Conservation (phyloP, 129 eudicot genomes). For the Centaurea solstitialis region DNA sequence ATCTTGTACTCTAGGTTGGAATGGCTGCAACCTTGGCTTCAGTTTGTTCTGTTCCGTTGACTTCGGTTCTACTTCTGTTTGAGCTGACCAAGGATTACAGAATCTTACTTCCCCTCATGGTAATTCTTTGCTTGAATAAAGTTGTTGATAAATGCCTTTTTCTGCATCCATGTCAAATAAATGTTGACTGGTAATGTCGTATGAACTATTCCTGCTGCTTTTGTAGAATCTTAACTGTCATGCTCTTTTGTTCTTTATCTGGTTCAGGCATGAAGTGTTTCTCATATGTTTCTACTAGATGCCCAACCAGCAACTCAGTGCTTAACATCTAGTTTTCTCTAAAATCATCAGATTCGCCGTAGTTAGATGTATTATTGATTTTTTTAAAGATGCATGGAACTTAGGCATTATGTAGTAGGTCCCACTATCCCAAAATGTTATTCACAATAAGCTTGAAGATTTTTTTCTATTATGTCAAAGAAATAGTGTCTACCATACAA, state of each 20-base stretch:
- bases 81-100: slow-evolving; percentile 97
- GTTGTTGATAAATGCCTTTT: background rate
- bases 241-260: background rate
- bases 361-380: no score
- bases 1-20: slow-evolving; percentile 67
- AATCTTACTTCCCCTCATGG: slow-evolving; percentile 99
- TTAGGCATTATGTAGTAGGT: background rate
- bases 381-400: no score
- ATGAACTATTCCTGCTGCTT: no score
- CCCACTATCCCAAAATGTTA: background rate
- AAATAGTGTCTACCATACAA: background rate
- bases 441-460: background rate
- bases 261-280: background rate
- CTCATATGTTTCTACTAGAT: no score
- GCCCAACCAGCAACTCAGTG: no score
- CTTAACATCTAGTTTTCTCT: no score
- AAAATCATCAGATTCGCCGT: no score
- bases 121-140: slow-evolving; percentile 30
- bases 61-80: slow-evolving; percentile 92
- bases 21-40: slow-evolving; percentile 99
- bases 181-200: background rate
- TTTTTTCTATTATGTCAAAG: background rate
- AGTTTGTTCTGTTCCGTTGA: slow-evolving; percentile 94
- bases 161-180: background rate
- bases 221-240: background rate